A percentile compares a stretch with the other conserved stretches of the same genome.
These are phyloP conservation scores for Lyophyllum semitale DNA, from an alignment of 768 basidiomycete species.

Conservation along the genomic window DNA sequence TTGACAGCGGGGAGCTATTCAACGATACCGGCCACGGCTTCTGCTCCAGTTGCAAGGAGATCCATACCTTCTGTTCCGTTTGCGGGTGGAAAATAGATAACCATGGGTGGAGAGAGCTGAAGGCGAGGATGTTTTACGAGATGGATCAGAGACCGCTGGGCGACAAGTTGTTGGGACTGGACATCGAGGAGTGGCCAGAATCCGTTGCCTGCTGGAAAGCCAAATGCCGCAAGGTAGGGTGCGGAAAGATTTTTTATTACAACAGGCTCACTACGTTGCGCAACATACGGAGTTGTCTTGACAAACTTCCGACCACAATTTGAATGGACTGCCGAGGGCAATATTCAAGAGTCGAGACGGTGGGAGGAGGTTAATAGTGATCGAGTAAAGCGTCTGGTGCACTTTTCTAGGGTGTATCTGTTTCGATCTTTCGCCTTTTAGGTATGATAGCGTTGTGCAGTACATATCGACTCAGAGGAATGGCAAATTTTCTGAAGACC, in stretches of 20 bases:
- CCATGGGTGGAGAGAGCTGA: constrained; percentile 41
- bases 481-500: no score
- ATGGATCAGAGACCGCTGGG: constrained; percentile 41
- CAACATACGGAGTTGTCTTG: constrained; percentile 32
- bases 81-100: constrained; percentile 38
- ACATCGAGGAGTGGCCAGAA: constrained; percentile 47
- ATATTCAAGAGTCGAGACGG: no score
- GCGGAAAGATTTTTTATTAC: constrained; percentile 35
- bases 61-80: constrained; percentile 28
- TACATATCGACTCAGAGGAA: no score
- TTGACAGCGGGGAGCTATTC: constrained; percentile 39
- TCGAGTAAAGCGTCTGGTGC: no score
- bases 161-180: constrained; percentile 34
- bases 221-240: constrained; percentile 29
- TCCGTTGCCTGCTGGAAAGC: constrained; percentile 40
- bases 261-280: constrained; percentile 34
- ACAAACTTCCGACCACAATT: constrained; percentile 25
- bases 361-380: no score
- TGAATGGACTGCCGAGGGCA: no score
- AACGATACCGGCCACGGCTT: constrained; percentile 43
- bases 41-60: no score
- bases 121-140: constrained; percentile 38
- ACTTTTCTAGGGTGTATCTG: no score
- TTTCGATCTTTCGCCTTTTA: no score
- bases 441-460: no score